These are phyloP conservation scores for Alternaria ethzedia DNA, from an alignment of 2,329 filamentous ascomycete genomes.

Conservation along the genomic window DNA sequence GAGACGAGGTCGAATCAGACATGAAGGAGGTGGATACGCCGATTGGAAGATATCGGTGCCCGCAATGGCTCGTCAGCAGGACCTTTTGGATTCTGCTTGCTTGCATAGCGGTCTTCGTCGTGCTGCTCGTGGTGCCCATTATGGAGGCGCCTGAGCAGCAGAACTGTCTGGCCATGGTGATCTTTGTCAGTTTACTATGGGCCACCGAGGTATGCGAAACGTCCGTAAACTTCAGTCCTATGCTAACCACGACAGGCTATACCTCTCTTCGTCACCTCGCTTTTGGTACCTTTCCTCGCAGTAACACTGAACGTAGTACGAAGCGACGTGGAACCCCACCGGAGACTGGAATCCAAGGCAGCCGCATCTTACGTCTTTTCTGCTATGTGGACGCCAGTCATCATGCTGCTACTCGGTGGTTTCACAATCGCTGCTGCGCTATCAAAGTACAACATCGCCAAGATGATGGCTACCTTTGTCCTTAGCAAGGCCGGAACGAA, in stretches of 20 bases:
- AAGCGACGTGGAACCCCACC: conserved; percentile 72
- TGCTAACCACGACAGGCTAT: conserved; percentile 70
- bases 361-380: conserved; percentile 87
- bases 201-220: conserved; percentile 77
- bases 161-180: conserved; percentile 90
- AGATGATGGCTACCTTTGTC: conserved; percentile 94
- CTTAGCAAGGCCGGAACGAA: conserved; percentile 94
- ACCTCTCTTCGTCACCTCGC: conserved; percentile 92
- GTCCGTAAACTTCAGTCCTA: background rate
- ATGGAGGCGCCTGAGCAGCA: conserved; percentile 90
- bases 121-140: conserved; percentile 77
- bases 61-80: conserved; percentile 81
- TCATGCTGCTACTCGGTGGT: conserved; percentile 94
- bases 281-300: conserved; percentile 91
- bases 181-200: conserved; percentile 94
- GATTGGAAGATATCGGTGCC: conserved; percentile 75
- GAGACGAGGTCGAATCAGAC: conserved; percentile 73
- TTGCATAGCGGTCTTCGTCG: conserved; percentile 75
- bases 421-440: conserved; percentile 95
- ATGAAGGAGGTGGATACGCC: conserved; percentile 79
- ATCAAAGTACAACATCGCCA: conserved; percentile 97
- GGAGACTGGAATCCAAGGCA: conserved; percentile 76
- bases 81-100: conserved; percentile 78
- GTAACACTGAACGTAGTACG: conserved; percentile 86
- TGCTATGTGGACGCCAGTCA: conserved; percentile 99